Conservation (phyloP, 2,329 filamentous ascomycete genomes). For the Knoxdaviesia proteae region DNA sequence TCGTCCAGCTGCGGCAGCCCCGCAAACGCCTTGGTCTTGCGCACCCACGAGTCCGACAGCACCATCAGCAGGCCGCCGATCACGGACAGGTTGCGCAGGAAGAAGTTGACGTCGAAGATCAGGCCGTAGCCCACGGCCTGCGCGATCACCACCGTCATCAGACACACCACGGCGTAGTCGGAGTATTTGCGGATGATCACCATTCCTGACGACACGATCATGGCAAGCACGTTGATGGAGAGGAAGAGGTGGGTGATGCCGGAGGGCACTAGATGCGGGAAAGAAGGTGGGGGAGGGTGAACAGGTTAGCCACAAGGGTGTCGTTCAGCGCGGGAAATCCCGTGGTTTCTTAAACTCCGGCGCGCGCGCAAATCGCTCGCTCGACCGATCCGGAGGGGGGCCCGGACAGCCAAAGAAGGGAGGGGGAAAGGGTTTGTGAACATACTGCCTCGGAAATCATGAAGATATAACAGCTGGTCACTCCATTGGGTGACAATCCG, state of each 20-base stretch:
- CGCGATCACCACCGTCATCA: conserved; percentile 76
- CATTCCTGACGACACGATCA: conserved; percentile 60
- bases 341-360: too few relatives aligned
- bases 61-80: conserved; percentile 97
- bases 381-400: neutral
- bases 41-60: conserved; percentile 90
- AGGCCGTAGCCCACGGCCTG: conserved; percentile 93
- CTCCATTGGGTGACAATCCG: conserved; percentile 95
- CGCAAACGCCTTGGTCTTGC: conserved; percentile 91
- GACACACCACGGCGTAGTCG: conserved; percentile 76
- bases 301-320: conserved; percentile 1
- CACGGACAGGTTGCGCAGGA: conserved; percentile 94
- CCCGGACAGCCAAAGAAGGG: neutral
- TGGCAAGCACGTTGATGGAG: conserved; percentile 71
- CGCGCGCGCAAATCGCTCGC: neutral
- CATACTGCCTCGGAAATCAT: conserved; percentile 85
- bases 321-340: neutral
- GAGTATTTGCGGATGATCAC: conserved; percentile 87
- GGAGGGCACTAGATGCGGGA: conserved; percentile 43
- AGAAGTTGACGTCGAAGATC: conserved; percentile 99
- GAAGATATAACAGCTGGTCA: conserved; percentile 83
- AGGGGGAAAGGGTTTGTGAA: conserved; percentile 4
- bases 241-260: conserved; percentile 89
- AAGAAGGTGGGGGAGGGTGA: too few relatives aligned
- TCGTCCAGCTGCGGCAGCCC: conserved; percentile 87